Evolutionary conservation across 2,329 filamentous ascomycete species (phyloP).

Genomic region (Paraphaeosphaeria minitans): DNA sequence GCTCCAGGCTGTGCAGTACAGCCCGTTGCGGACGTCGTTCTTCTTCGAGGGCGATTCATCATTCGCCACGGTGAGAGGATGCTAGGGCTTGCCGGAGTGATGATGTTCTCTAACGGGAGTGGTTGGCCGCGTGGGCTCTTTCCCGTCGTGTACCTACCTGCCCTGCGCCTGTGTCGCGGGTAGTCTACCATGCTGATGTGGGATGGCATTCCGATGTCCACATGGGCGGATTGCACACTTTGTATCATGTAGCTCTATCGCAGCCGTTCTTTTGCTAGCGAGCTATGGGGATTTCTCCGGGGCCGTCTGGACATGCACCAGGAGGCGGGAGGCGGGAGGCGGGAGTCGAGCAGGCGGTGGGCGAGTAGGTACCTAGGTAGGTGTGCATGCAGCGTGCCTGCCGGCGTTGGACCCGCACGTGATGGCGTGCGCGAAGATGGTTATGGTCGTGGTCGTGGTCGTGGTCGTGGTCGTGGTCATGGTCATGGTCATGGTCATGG

Average conservation of each 20-base stretch:
- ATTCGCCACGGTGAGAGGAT: background rate
- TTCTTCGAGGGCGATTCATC: constrained; percentile 7
- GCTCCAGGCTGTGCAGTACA: constrained; percentile 21
- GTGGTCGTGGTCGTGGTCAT: too few relatives aligned
- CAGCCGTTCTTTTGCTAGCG: background rate
- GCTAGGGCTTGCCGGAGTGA: background rate
- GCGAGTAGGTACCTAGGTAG: too few relatives aligned
- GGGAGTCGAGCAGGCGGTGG: too few relatives aligned
- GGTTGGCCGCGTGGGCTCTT: constrained; percentile 6
- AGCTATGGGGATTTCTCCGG: background rate
- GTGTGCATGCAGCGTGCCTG: background rate
- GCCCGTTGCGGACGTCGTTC: constrained; percentile 23
- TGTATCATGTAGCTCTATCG: background rate
- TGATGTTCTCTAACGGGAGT: background rate
- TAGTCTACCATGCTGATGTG: background rate
- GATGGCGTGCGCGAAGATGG: too few relatives aligned
- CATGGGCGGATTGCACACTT: background rate
- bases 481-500: too few relatives aligned
- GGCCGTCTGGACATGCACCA: too few relatives aligned
- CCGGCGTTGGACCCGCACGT: background rate
- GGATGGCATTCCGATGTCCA: constrained; percentile 1
- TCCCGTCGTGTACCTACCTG: background rate
- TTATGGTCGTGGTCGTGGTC: too few relatives aligned
- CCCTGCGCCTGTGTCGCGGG: too few relatives aligned
- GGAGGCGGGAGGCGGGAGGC: too few relatives aligned